Conservation (phyloP, 345 rosid species). For the Eucalyptus melliodora region DNA sequence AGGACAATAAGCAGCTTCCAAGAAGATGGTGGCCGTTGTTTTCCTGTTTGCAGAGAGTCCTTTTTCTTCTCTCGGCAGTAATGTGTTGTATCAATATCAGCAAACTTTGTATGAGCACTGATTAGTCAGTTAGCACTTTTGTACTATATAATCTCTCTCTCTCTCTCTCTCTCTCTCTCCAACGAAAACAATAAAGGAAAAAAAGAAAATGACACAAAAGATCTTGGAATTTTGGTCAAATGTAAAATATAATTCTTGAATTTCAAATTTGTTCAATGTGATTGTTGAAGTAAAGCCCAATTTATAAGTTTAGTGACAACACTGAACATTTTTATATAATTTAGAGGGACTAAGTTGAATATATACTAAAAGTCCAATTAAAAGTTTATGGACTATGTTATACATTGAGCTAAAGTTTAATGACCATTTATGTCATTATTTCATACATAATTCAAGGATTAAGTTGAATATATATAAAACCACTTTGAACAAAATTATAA, state of each 20-base stretch:
- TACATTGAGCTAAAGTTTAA: too few relatives aligned
- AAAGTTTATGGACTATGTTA: rapidly evolving
- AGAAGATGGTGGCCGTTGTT: not conserved
- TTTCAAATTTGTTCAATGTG: too few relatives aligned
- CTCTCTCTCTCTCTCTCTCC: not conserved
- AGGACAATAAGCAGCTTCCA: not conserved
- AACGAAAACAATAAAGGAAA: not conserved
- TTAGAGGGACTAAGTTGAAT: too few relatives aligned
- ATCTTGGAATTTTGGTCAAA: too few relatives aligned
- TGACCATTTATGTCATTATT: too few relatives aligned
- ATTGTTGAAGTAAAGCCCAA: too few relatives aligned
- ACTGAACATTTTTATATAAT: not conserved
- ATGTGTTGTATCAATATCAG: not conserved
- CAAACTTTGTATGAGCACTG: not conserved
- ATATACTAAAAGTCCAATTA: too few relatives aligned
- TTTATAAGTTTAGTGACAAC: too few relatives aligned
- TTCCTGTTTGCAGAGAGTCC: not conserved
- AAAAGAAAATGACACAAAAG: not conserved
- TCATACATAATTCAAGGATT: too few relatives aligned
- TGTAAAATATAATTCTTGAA: too few relatives aligned
- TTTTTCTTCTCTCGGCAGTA: not conserved
- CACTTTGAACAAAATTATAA: not conserved
- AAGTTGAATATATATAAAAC: too few relatives aligned
- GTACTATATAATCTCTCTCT: not conserved
- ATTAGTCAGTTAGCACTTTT: not conserved